phyloP scores from a whole-genome alignment of 371 early-diverging fungal genomes.

The Coemansia sp. region DNA sequence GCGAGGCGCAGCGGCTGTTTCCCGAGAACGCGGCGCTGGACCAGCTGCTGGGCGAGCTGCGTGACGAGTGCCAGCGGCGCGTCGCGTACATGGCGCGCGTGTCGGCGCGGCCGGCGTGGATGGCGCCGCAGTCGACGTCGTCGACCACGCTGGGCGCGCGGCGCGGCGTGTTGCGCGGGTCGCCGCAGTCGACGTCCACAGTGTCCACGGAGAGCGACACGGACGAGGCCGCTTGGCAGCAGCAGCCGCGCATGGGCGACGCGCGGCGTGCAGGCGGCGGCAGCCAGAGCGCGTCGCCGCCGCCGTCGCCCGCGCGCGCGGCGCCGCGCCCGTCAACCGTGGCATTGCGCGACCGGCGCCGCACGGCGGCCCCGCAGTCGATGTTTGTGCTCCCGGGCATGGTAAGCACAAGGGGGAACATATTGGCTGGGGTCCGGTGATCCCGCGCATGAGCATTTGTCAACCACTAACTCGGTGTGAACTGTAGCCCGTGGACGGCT shows the following conservation, averaged over 20 bases:
- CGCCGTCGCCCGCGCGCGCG: conserved; percentile 12
- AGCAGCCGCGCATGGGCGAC: conserved; percentile 1
- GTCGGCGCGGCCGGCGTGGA: conserved; percentile 36
- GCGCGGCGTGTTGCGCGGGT: background rate
- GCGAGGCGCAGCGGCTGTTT: conserved; percentile 38
- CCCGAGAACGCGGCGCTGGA: conserved; percentile 41
- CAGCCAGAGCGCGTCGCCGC: conserved; percentile 11
- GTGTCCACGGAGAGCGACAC: background rate
- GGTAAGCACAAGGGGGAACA: conserved; percentile 19
- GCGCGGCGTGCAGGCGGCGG: conserved; percentile 7
- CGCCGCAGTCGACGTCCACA: background rate
- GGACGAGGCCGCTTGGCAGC: too few species aligned
- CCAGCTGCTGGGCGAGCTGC: conserved; percentile 41
- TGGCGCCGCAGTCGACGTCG: conserved; percentile 17
- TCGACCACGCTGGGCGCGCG: conserved; percentile 1
- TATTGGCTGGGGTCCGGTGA: too few species aligned
- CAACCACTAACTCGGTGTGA: background rate
- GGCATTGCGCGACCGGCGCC: conserved; percentile 26
- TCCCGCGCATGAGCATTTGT: too few species aligned
- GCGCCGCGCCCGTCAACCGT: conserved; percentile 8
- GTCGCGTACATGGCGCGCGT: conserved; percentile 42
- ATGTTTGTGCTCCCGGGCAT: conserved; percentile 27
- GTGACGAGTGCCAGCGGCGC: conserved; percentile 43
- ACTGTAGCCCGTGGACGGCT: conserved; percentile 11
- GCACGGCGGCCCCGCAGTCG: conserved; percentile 34